Base-by-base conservation (phyloP, 495 filamentous ascomycete species). In the Aspergillus incahuasiensis region DNA sequence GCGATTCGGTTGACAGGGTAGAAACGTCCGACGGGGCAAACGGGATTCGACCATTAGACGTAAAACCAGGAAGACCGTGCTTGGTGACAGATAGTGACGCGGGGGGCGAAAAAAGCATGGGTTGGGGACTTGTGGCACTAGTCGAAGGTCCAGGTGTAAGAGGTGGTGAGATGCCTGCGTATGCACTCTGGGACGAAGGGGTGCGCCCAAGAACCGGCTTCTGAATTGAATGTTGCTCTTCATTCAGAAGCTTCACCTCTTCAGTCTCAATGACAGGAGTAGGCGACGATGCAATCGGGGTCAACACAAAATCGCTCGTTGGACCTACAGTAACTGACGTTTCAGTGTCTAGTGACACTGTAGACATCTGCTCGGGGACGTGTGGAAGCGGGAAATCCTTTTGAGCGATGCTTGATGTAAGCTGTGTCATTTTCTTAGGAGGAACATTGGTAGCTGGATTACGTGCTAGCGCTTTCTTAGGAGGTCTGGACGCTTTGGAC, bases 31-130 rank as follows among this genome's bases (percentile, higher is more conserved):
- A 47, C 35, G 68, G 55, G 0, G 70, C 71, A 65, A 84, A 83
- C 5, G 72, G 74, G 40, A 83, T 84, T 1, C 72, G 68, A 4
- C 74, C 73, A 24, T 64, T 80, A 0, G 79, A 70, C 34, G 78
- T 78, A 44, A 83, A 79, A 8, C 79, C 67, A 9, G 81, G 81
- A 8, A 84, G 61, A 11, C 75, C 74, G 25, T 70, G 57, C 53
- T 70, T 79, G 15, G 69, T 71, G 13, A 69, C 64, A 28, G 69
- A 52, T 6, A 65, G 62, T n/a, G 75, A 69, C 8, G 34, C 57
- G 45, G 63, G 57, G 9, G 74, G 68, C 15, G 70, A 63, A 50
- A 67, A 71, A 0, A 66, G 45, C 35, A 60, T 57, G 16, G 59
- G 51, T 48, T 58, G 59, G 48, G 52, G 59, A 8, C 54, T 57